Evolutionary conservation across 345 rosid genomes (phyloP).

Genomic region (Salix brachista): DNA sequence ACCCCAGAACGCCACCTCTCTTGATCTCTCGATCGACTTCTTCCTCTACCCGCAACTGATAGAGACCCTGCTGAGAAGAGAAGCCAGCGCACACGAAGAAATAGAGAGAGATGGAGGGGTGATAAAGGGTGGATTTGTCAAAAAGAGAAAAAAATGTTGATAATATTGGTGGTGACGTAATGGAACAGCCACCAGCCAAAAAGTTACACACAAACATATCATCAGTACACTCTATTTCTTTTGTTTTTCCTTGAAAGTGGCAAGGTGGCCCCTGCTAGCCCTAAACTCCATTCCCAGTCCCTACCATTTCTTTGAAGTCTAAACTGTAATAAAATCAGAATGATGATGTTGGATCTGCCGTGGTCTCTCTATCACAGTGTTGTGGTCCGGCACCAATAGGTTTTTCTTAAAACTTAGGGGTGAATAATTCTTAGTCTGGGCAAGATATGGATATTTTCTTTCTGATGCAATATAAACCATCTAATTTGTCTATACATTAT

Average conservation of each 20-base stretch:
- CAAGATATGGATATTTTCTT: background rate
- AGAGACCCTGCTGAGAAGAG: constrained; percentile 27
- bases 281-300: constrained; percentile 40
- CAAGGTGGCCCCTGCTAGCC: constrained; percentile 30
- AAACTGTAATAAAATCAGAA: constrained; percentile 29
- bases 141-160: constrained; percentile 1
- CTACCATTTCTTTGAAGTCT: constrained; percentile 32
- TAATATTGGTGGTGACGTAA: constrained; percentile 39
- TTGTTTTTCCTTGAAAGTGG: constrained; percentile 17
- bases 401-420: background rate
- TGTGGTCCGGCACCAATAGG: constrained; percentile 19
- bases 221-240: background rate
- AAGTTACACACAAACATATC: constrained; percentile 6
- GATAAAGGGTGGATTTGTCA: constrained; percentile 13
- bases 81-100: background rate
- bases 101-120: background rate
- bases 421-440: constrained; percentile 1
- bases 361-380: background rate
- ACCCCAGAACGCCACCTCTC: background rate
- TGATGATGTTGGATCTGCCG: constrained; percentile 40
- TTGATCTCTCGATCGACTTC: constrained; percentile 14
- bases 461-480: constrained; percentile 3
- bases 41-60: constrained; percentile 53
- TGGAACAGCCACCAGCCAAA: constrained; percentile 44
- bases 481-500: background rate